phyloP scores from a whole-genome alignment of 83 land plant species.

The Larix sibirica region DNA sequence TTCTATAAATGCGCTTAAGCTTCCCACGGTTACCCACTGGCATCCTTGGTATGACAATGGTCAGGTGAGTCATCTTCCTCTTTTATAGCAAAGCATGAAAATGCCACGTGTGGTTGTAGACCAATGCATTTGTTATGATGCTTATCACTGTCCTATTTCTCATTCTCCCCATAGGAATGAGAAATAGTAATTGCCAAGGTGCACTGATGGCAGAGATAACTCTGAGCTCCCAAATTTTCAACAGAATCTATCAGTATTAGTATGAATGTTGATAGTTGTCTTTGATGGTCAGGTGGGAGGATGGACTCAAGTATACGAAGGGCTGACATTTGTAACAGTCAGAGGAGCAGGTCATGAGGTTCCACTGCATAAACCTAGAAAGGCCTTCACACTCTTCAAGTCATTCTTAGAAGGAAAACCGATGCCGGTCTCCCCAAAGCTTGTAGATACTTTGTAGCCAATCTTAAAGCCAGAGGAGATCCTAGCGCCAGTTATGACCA shows the following conservation, averaged over 20 bases:
- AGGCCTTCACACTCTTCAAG: constrained; percentile 19
- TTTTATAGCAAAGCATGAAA: neutral
- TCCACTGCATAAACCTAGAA: constrained; percentile 19
- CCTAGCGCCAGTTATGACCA: no score
- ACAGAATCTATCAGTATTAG: neutral
- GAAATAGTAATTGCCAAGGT: neutral
- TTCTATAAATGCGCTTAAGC: constrained; percentile 51
- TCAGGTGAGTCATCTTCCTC: constrained; percentile 26
- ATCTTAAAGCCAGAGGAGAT: no score
- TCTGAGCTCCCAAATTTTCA: neutral
- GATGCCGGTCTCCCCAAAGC: constrained; percentile 11
- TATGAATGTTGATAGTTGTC: neutral
- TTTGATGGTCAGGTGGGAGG: constrained; percentile 23
- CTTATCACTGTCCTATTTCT: constrained; percentile 20
- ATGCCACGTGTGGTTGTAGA: neutral
- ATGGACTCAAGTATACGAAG: constrained; percentile 27
- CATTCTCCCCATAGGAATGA: constrained; percentile 12
- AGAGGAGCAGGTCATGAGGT: constrained; percentile 30
- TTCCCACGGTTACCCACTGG: constrained; percentile 56
- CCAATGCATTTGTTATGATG: neutral
- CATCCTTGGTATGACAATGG: constrained; percentile 65
- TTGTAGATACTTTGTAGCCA: no score
- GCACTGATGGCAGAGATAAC: neutral
- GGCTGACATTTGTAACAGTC: constrained; percentile 22
- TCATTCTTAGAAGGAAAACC: constrained; percentile 20